phyloP scores from a whole-genome alignment of 2,329 filamentous ascomycete species.

The Cladosporium sp. region DNA sequence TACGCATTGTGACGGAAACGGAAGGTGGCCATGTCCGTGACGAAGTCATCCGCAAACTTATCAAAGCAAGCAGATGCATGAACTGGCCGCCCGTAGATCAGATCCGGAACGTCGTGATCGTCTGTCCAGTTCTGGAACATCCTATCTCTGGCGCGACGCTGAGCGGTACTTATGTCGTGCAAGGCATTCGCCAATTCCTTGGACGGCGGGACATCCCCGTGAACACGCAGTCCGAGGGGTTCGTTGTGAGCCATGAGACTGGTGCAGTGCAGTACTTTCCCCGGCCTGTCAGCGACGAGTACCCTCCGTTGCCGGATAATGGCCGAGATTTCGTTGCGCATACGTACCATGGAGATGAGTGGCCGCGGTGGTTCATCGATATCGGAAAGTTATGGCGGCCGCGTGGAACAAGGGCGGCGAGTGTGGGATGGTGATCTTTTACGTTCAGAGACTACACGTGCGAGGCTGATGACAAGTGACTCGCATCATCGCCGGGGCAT shows the following conservation, averaged over 20 bases:
- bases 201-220: not conserved
- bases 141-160: not conserved
- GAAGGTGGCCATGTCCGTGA: not conserved
- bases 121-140: not conserved
- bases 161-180: not conserved
- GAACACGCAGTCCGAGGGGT: not conserved
- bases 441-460: not conserved
- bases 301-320: not conserved
- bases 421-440: not conserved
- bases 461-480: not conserved
- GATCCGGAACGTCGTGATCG: not conserved
- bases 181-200: not conserved
- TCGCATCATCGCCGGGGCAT: not conserved
- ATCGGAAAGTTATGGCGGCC: not conserved
- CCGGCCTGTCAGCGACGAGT: not conserved
- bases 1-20: not conserved
- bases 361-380: conserved; percentile 1
- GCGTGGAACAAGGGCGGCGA: not conserved
- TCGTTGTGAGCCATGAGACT: conserved; percentile 1
- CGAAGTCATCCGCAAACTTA: not conserved
- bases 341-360: not conserved
- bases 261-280: not conserved
- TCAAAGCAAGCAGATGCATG: not conserved
- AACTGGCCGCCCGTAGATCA: not conserved
- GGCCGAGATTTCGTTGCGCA: not conserved